Conservation (phyloP, 805 yeast genomes). For the Kluyveromyces aestuarii region DNA sequence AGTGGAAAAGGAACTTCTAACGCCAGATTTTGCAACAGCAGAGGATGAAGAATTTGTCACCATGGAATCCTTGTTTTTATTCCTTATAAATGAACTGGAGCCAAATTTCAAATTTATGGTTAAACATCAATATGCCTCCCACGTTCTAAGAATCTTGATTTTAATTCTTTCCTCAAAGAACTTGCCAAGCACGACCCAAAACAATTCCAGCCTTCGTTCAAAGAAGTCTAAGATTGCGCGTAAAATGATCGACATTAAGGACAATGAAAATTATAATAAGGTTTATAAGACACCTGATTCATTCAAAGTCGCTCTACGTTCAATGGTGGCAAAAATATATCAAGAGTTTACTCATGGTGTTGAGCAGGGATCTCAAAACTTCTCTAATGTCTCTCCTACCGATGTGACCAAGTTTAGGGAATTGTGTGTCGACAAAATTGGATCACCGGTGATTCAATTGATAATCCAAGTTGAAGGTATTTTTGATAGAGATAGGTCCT, state of each 20-base stretch:
- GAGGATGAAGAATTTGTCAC: slow-evolving; percentile 36
- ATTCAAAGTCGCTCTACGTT: slow-evolving; percentile 52
- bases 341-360: slow-evolving; percentile 22
- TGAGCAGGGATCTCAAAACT: slow-evolving; percentile 18
- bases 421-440: slow-evolving; percentile 65
- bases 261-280: slow-evolving; percentile 59
- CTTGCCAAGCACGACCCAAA: slow-evolving; percentile 60
- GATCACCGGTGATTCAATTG: slow-evolving; percentile 82
- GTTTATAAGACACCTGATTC: slow-evolving; percentile 63
- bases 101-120: slow-evolving; percentile 54
- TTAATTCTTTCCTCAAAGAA: slow-evolving; percentile 69
- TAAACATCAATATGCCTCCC: slow-evolving; percentile 78
- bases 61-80: slow-evolving; percentile 57
- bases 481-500: slow-evolving; percentile 60
- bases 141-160: slow-evolving; percentile 65
- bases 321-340: slow-evolving; percentile 36
- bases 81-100: slow-evolving; percentile 57
- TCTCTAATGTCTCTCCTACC: slow-evolving; percentile 17
- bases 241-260: slow-evolving; percentile 84
- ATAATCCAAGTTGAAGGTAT: slow-evolving; percentile 73
- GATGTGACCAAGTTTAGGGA: slow-evolving; percentile 52
- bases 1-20: slow-evolving; percentile 62
- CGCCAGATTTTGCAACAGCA: slow-evolving; percentile 31
- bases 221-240: slow-evolving; percentile 83
- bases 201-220: slow-evolving; percentile 68